Base-by-base conservation (phyloP, 139 green algal genomes). In the Chlorella vulgaris region DNA sequence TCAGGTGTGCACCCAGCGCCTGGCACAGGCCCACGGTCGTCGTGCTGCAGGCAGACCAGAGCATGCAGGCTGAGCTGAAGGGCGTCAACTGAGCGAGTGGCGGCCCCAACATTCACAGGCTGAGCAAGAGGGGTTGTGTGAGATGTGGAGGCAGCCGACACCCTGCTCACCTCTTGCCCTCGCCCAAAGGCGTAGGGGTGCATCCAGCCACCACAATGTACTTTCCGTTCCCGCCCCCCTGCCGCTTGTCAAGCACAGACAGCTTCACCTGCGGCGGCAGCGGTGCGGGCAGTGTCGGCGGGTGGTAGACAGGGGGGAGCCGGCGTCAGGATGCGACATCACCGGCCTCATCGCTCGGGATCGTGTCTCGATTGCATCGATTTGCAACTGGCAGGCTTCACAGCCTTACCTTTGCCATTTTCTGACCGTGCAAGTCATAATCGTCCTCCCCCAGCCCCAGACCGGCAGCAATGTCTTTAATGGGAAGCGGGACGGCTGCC, bases 1-100 rank as follows among this genome's bases (percentile, higher is more conserved):
- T 82, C 7, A 97, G 90, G 83, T 98, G 93, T 10, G 94, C 96
- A 2, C 95, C 96, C 43, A 99, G 86, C 4, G 96, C 95, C 89
- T 99, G 97, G 81, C 92, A 96, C n/a, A 99, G 81, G 0, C 97
- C 97, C 4, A 99, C 94, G 7, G 97, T 99, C 21, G 96, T 99
- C 26, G 97, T 99, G 77, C 76, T 79, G 71, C 71, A 33, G 24
- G 1, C 3, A 10, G 29, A 38, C 36, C 13, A 38, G 38, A 55
- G 38, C 6, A 7, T 18, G 66, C 50, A 39, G 38, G 33, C 19
- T 1, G 65, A 24, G 10, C 13, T 58, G 47, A 58, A 58, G 15
- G 47, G 15, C n/a, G 10, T 58, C 47, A 58, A 58, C 15, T 24
- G 47, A 58, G 47, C n/a, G n/a, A n/a, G n/a, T n/a, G n/a, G n/a